Evolutionary conservation across 2,329 filamentous ascomycete species (phyloP).

Genomic region (Macrophomina phaseolina): DNA sequence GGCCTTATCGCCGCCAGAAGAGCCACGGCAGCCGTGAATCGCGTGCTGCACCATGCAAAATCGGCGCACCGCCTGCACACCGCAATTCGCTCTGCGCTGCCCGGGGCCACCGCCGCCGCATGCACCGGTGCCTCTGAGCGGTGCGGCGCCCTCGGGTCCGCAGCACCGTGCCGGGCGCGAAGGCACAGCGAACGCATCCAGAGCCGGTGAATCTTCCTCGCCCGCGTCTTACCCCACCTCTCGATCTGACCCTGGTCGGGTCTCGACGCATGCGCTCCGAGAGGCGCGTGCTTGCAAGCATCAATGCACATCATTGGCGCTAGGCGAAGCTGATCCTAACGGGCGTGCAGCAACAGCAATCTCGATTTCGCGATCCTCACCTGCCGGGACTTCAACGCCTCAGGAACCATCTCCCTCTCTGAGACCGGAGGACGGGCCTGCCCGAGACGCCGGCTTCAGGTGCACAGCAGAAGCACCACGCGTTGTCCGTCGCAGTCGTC

Average conservation of each 20-base stretch:
- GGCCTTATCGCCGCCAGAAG: constrained; percentile 8
- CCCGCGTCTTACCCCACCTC: constrained; percentile 14
- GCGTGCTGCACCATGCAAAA: constrained; percentile 22
- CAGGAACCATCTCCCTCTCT: background rate
- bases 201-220: background rate
- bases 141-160: background rate
- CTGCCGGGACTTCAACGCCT: background rate
- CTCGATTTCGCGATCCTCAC: constrained; percentile 15
- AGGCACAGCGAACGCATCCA: background rate
- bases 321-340: constrained; percentile 12
- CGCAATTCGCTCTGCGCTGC: constrained; percentile 4
- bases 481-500: constrained; percentile 6
- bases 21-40: constrained; percentile 8
- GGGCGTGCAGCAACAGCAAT: constrained; percentile 19
- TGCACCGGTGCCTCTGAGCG: background rate
- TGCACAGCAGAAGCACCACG: background rate
- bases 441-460: background rate
- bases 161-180: constrained; percentile 5
- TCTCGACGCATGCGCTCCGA: background rate
- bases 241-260: constrained; percentile 2
- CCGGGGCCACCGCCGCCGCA: background rate
- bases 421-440: constrained; percentile 1
- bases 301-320: constrained; percentile 24
- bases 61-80: constrained; percentile 19
- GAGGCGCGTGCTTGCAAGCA: constrained; percentile 15